A percentile compares a stretch with the other conserved stretches of the same genome.
These are phyloP conservation scores for Calonectria naviculata DNA, from an alignment of 2,329 filamentous ascomycete species.

Conservation along the genomic window DNA sequence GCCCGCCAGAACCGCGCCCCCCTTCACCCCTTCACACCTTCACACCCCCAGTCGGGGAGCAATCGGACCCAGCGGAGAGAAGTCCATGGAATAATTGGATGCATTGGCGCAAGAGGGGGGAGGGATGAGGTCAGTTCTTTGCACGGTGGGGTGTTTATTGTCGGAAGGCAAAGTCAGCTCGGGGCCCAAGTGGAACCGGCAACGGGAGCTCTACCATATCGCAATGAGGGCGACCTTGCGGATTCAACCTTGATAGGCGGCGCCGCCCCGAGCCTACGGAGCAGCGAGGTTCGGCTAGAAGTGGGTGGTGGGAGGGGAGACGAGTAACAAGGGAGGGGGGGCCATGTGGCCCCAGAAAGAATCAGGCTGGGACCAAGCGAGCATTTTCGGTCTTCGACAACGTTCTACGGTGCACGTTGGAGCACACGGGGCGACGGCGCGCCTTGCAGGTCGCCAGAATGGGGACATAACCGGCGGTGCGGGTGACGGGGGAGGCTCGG, in stretches of 20 bases:
- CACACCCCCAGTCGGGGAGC: constrained; percentile 31
- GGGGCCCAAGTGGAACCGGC: constrained; percentile 35
- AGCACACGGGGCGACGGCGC: constrained; percentile 4
- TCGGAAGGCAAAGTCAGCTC: constrained; percentile 31
- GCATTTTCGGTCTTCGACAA: not conserved
- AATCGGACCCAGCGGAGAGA: constrained; percentile 35
- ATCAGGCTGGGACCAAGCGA: not conserved
- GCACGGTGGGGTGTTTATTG: constrained; percentile 32
- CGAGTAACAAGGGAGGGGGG: not conserved
- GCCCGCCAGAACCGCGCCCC: constrained; percentile 14
- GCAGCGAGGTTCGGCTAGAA: constrained; percentile 13
- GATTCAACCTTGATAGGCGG: constrained; percentile 33
- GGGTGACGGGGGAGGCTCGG: constrained; percentile 28
- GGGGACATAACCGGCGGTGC: constrained; percentile 1
- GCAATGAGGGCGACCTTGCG: constrained; percentile 13
- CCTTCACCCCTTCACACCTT: constrained; percentile 4
- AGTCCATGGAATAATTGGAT: constrained; percentile 30
- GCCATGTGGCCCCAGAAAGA: constrained; percentile 3
- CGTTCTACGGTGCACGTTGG: constrained; percentile 6
- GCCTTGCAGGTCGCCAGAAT: not conserved
- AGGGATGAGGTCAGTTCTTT: constrained; percentile 37
- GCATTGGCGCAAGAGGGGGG: constrained; percentile 34
- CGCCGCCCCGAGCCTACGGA: constrained; percentile 11
- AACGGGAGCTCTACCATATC: constrained; percentile 20
- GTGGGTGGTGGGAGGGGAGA: not conserved